Conservation (phyloP, 1,139 yeast genomes). For the Candida albicans region DNA sequence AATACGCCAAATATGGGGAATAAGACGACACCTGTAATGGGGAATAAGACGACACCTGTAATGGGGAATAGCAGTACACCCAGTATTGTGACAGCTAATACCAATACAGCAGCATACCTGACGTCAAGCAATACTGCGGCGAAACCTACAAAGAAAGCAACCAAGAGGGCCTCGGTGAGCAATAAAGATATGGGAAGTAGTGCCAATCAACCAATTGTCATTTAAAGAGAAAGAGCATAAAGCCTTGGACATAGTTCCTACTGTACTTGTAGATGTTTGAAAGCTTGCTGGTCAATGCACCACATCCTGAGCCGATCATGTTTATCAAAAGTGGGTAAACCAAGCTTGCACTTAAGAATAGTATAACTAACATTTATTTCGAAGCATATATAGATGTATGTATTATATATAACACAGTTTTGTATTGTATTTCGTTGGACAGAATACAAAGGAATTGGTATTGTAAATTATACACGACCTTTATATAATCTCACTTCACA, state of each 20-base stretch:
- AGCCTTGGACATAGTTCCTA: background rate
- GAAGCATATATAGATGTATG: too few relatives aligned
- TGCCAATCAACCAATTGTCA: conserved; percentile 11
- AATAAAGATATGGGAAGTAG: conserved; percentile 8
- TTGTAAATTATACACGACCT: too few relatives aligned
- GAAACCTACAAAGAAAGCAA: conserved; percentile 3
- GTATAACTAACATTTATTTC: too few relatives aligned
- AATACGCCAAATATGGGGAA: conserved; percentile 12
- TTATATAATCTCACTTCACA: too few relatives aligned
- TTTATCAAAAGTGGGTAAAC: background rate
- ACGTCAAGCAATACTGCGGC: conserved; percentile 1
- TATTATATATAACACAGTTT: too few relatives aligned
- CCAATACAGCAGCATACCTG: conserved; percentile 1
- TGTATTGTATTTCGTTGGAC: too few relatives aligned
- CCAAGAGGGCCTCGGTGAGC: conserved; percentile 7
- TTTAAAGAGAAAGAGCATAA: background rate
- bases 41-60: conserved; percentile 10
- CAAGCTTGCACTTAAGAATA: background rate
- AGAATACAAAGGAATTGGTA: too few relatives aligned
- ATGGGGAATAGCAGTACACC: conserved; percentile 5
- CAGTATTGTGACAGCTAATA: background rate
- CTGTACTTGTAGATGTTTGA: too few relatives aligned
- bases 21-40: conserved; percentile 10
- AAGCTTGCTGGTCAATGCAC: background rate
- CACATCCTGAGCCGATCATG: background rate